Conservation (phyloP, 2,329 filamentous ascomycete genomes). For the Aspergillus nomiae region DNA sequence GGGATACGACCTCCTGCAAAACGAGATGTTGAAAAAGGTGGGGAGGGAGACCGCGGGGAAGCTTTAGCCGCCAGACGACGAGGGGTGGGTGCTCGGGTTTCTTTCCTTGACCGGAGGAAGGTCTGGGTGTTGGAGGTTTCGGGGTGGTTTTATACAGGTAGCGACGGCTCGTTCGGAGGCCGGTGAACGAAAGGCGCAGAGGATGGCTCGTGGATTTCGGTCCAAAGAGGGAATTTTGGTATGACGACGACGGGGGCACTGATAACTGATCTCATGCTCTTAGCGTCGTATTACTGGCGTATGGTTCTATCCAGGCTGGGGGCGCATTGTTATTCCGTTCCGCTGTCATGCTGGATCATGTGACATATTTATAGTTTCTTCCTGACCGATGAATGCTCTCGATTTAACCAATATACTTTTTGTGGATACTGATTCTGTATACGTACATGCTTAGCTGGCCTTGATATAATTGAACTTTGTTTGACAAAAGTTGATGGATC, state of each 20-base stretch:
- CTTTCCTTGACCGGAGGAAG: neutral
- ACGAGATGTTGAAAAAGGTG: neutral
- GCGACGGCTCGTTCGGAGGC: neutral
- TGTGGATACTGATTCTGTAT: too few relatives aligned
- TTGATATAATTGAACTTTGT: too few relatives aligned
- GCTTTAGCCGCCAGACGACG: neutral
- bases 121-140: neutral
- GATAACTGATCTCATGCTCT: neutral
- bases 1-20: neutral
- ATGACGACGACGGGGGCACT: neutral
- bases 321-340: neutral
- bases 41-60: slow-evolving; percentile 15
- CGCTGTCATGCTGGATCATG: neutral
- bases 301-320: neutral
- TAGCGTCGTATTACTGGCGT: neutral
- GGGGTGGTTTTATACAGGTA: neutral
- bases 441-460: too few relatives aligned
- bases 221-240: neutral
- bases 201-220: neutral
- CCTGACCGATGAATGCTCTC: too few relatives aligned
- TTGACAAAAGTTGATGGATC: too few relatives aligned
- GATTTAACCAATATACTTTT: too few relatives aligned
- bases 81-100: neutral
- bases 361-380: neutral
- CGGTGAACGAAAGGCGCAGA: neutral